These are phyloP conservation scores for Trichoderma semiorbis DNA, from an alignment of 2,329 filamentous ascomycete genomes.

Conservation along the genomic window DNA sequence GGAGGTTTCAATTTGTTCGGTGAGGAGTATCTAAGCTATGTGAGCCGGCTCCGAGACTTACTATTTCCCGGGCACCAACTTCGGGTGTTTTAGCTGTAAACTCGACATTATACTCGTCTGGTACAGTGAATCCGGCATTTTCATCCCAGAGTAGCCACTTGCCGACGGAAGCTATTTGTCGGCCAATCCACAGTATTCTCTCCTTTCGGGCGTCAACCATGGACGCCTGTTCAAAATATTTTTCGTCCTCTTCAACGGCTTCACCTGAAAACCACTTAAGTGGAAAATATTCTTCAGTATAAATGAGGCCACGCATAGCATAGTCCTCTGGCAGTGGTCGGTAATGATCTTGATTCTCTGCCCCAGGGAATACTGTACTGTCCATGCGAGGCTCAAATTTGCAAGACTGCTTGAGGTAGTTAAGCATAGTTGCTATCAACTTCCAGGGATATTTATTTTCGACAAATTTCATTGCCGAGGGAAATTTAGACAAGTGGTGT, in stretches of 20 bases:
- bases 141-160: constrained; percentile 48
- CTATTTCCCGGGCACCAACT: neutral
- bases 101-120: constrained; percentile 36
- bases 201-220: constrained; percentile 56
- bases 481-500: constrained; percentile 40
- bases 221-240: constrained; percentile 58
- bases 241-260: constrained; percentile 64
- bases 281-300: constrained; percentile 57
- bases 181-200: constrained; percentile 57
- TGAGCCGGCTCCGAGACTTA: neutral
- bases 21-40: neutral
- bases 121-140: constrained; percentile 39
- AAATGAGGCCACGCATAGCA: constrained; percentile 60
- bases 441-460: constrained; percentile 53
- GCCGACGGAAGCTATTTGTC: constrained; percentile 40
- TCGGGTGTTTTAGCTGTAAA: constrained; percentile 11
- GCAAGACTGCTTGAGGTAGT: constrained; percentile 30
- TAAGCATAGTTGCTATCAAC: constrained; percentile 37
- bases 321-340: constrained; percentile 68
- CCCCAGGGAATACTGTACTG: constrained; percentile 45
- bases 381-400: constrained; percentile 37
- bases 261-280: constrained; percentile 55
- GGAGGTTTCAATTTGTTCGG: neutral
- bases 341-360: constrained; percentile 40
- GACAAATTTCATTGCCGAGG: constrained; percentile 42